Evolutionary conservation across 352 stramenopile genomes (phyloP).

Genomic region (Phytophthora sansomeana): DNA sequence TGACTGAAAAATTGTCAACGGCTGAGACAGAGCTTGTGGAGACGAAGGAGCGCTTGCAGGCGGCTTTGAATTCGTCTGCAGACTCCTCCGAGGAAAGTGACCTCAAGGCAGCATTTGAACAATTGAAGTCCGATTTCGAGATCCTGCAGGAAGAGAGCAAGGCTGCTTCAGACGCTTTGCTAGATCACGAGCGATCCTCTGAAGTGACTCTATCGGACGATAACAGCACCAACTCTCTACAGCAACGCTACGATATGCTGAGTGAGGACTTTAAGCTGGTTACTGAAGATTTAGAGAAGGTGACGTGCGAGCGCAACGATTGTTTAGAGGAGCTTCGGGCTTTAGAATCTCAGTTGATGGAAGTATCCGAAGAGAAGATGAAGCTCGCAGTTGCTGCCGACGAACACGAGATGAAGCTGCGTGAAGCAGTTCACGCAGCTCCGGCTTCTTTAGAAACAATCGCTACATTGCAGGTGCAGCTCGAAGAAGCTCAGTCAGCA

Average conservation of each 20-base stretch:
- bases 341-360: constrained; percentile 58
- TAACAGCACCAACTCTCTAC: constrained; percentile 4
- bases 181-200: constrained; percentile 5
- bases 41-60: constrained; percentile 21
- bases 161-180: not conserved
- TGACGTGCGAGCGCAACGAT: constrained; percentile 45
- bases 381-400: constrained; percentile 27
- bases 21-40: constrained; percentile 21
- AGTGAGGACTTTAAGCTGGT: constrained; percentile 36
- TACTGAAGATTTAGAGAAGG: constrained; percentile 36
- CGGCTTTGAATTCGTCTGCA: constrained; percentile 1
- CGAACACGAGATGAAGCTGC: constrained; percentile 23
- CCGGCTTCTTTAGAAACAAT: constrained; percentile 25
- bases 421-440: constrained; percentile 20
- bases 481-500: constrained; percentile 22
- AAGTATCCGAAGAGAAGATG: constrained; percentile 61
- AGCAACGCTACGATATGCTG: constrained; percentile 17
- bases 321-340: constrained; percentile 56
- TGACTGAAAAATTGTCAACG: constrained; percentile 19
- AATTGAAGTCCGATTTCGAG: constrained; percentile 11
- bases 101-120: constrained; percentile 21
- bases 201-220: not conserved
- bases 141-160: constrained; percentile 18
- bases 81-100: constrained; percentile 8
- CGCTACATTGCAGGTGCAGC: constrained; percentile 11